These are phyloP conservation scores for Paecilomyces sp. DNA, from an alignment of 2,329 filamentous ascomycete genomes.

Conservation along the genomic window DNA sequence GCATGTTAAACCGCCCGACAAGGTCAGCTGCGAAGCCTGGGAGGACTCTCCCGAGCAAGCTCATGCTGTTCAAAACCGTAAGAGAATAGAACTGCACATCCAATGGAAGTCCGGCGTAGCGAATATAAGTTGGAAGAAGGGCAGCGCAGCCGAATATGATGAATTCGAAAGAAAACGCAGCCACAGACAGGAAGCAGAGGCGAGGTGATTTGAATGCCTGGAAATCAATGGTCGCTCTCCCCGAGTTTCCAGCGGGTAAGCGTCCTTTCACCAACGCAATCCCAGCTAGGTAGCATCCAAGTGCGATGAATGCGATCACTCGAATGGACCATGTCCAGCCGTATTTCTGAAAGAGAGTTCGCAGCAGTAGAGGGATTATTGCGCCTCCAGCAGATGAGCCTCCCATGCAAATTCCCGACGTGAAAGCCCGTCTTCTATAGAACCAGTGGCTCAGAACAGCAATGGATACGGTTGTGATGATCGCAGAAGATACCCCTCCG, in stretches of 20 bases:
- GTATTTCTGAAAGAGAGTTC: conserved; percentile 20
- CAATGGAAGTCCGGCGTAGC: conserved; percentile 28
- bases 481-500: conserved; percentile 26
- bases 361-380: conserved; percentile 28
- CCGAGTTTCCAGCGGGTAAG: conserved; percentile 18
- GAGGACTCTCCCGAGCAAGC: conserved; percentile 36
- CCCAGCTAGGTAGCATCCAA: conserved; percentile 24
- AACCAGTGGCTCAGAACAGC: conserved; percentile 37
- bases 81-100: conserved; percentile 39
- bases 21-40: conserved; percentile 39
- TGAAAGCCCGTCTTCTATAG: conserved; percentile 26
- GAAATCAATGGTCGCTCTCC: conserved; percentile 31
- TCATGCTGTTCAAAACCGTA: conserved; percentile 38
- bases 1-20: conserved; percentile 41
- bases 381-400: conserved; percentile 32
- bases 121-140: conserved; percentile 40
- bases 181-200: conserved; percentile 35
- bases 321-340: conserved; percentile 32
- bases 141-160: conserved; percentile 43
- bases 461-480: conserved; percentile 30
- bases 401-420: conserved; percentile 33
- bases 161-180: conserved; percentile 43
- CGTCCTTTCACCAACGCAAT: conserved; percentile 27
- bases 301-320: conserved; percentile 27
- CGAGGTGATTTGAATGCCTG: conserved; percentile 34